Conservation (phyloP, 2,329 filamentous ascomycete genomes). For the Elsinoe arachidis region DNA sequence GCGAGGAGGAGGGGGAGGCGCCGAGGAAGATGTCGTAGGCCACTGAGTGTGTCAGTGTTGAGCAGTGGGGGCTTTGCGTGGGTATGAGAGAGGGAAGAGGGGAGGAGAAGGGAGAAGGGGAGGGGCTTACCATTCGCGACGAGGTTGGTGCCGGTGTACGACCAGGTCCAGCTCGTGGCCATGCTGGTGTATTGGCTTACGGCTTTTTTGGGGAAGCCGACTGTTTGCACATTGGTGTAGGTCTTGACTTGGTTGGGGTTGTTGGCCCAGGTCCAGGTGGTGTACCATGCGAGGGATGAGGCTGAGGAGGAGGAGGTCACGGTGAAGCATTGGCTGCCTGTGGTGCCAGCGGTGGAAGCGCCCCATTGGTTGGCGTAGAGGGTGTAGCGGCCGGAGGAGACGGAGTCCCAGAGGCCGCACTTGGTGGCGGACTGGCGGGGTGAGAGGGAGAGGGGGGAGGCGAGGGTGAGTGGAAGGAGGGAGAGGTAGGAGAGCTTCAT, state of each 20-base stretch:
- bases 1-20: slow-evolving; percentile 5
- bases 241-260: slow-evolving; percentile 10
- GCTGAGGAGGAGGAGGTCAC: neutral
- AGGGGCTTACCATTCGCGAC: neutral
- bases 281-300: slow-evolving; percentile 7
- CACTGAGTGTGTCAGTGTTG: too few relatives aligned
- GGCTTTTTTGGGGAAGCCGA: slow-evolving; percentile 5
- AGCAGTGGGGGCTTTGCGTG: too few relatives aligned
- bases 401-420: slow-evolving; percentile 4
- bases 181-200: slow-evolving; percentile 11
- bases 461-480: neutral
- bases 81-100: neutral
- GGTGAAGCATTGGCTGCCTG: slow-evolving; percentile 19
- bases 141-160: slow-evolving; percentile 14
- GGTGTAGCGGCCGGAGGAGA: slow-evolving; percentile 15
- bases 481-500: neutral
- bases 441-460: slow-evolving; percentile 5
- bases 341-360: slow-evolving; percentile 12
- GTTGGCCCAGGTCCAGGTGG: slow-evolving; percentile 15
- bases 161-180: slow-evolving; percentile 11
- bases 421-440: neutral
- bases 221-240: slow-evolving; percentile 10
- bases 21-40: slow-evolving; percentile 17
- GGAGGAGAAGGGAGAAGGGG: neutral
- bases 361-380: slow-evolving; percentile 21